Percentiles rank a stretch among this genome's conserved stretches.
These are phyloP conservation scores for Limnanthes douglasii DNA, from an alignment of 345 rosid genomes.

Conservation along the genomic window DNA sequence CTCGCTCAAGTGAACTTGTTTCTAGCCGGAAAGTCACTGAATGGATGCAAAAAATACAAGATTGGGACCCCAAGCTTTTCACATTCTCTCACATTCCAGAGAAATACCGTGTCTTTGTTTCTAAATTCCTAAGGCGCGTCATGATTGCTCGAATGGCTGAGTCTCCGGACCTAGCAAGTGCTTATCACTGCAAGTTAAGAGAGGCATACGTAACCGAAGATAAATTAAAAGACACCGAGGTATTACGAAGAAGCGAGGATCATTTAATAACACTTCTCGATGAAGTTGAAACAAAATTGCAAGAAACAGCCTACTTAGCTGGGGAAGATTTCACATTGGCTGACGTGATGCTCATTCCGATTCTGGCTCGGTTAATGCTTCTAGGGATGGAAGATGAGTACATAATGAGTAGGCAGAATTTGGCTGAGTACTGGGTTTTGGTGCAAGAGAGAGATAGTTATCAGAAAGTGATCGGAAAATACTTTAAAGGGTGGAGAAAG, in stretches of 20 bases:
- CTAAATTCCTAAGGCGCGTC: slow-evolving; percentile 68
- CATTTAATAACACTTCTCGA: slow-evolving; percentile 48
- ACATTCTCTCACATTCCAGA: slow-evolving; percentile 53
- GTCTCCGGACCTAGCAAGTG: slow-evolving; percentile 68
- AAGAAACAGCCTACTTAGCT: slow-evolving; percentile 28
- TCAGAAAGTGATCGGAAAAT: slow-evolving; percentile 53
- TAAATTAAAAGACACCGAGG: slow-evolving; percentile 38
- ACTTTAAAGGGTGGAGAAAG: slow-evolving; percentile 73
- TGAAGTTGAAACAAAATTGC: slow-evolving; percentile 50
- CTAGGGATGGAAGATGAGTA: slow-evolving; percentile 60
- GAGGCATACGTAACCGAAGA: slow-evolving; percentile 63
- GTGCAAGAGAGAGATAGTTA: slow-evolving; percentile 66
- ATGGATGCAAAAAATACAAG: slow-evolving; percentile 69
- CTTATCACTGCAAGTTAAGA: slow-evolving; percentile 67
- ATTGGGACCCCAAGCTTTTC: slow-evolving; percentile 66
- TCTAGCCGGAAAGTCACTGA: slow-evolving; percentile 35
- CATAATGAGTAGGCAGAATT: slow-evolving; percentile 43
- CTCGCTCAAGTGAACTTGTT: slow-evolving; percentile 22
- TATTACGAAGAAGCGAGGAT: slow-evolving; percentile 32
- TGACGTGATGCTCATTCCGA: slow-evolving; percentile 60
- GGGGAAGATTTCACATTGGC: slow-evolving; percentile 86
- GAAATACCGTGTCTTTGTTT: slow-evolving; percentile 32
- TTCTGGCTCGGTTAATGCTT: slow-evolving; percentile 48
- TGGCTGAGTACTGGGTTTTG: slow-evolving; percentile 51
- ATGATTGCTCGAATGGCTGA: slow-evolving; percentile 76